Base-by-base conservation (phyloP, 768 basidiomycete species). In the Strobilomyces confusus region DNA sequence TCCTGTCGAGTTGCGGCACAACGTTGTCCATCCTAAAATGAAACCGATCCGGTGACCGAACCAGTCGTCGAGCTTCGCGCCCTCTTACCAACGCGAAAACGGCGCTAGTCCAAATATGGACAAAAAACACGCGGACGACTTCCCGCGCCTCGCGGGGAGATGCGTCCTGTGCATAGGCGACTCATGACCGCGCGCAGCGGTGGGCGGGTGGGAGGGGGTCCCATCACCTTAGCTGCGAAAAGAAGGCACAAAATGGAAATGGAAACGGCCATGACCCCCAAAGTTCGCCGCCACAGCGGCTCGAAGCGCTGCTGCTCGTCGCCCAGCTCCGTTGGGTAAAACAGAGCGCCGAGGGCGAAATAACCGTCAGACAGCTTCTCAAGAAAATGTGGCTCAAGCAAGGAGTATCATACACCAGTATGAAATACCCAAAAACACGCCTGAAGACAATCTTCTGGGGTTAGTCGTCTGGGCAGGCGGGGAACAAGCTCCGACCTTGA, bases 401-500 rank as follows among this genome's bases (percentile, higher is more conserved):
- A 37, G 51, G 46, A n/a, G 33, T 40, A 19, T 48, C 44, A 48
- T 51, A 43, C 26, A 50, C 15, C 34, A 22, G 45, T 52, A 59
- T 54, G 50, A 60, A 60, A 67, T 56, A 59, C 12, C 38, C 41
- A 58, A 58, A 46, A 13, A 58, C 42, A 48, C 56, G 49, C 52
- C 60, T 57, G 34, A 34, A 41, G 42, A 44, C n/a, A 30, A 19
- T 29, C 51, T 47, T 54, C 41, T 50, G 56, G 55, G 54, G 56
- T 57, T 44, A 58, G 48, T 32, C 26, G 20, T 47, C 48, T 50
- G 49, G 51, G 49, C 36, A 56, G 42, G 59, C 47, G 60, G 58
- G 58, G 52, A 48, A 58, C 8, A 58, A 52, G 44, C 52, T 54
- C 62, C 57, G 52, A 58, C 59, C 60, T 64, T 59, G 54, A 58